Conservation (phyloP, 2,329 filamentous ascomycete genomes). For the Xylariomycetidae sp. region DNA sequence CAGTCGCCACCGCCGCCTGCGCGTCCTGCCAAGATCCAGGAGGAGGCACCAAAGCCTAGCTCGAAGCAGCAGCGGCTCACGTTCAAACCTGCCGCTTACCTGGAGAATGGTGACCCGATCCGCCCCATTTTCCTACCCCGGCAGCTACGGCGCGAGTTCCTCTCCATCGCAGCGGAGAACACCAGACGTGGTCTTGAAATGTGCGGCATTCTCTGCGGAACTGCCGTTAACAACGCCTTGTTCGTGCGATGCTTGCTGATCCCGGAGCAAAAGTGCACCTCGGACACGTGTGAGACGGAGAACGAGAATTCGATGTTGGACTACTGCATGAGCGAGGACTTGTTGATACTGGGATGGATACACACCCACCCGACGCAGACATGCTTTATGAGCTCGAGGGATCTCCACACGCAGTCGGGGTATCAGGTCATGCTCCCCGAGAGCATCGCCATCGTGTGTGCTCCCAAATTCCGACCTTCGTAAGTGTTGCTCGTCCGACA, state of each 20-base stretch:
- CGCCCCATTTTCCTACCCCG: constrained; percentile 83
- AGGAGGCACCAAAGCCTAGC: constrained; percentile 14
- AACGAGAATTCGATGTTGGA: constrained; percentile 83
- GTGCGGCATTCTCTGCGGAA: constrained; percentile 89
- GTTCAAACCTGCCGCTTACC: constrained; percentile 77
- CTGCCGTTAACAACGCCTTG: constrained; percentile 83
- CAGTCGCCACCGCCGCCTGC: constrained; percentile 15
- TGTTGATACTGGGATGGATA: constrained; percentile 92
- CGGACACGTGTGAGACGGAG: constrained; percentile 90
- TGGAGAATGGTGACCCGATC: constrained; percentile 83
- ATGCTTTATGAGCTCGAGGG: constrained; percentile 94
- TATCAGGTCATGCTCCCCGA: constrained; percentile 97
- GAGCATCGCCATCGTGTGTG: constrained; percentile 94
- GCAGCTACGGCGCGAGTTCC: constrained; percentile 66
- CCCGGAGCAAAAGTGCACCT: constrained; percentile 82
- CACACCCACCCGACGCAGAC: constrained; percentile 96
- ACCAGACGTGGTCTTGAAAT: constrained; percentile 82
- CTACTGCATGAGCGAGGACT: constrained; percentile 76
- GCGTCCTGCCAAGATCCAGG: constrained; percentile 27
- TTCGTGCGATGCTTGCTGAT: constrained; percentile 87
- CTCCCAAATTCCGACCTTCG: constrained; percentile 72
- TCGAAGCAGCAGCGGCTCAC: constrained; percentile 58
- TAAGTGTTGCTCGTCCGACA: constrained; percentile 37
- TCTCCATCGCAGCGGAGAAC: constrained; percentile 68
- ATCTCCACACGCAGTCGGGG: constrained; percentile 87